Evolutionary conservation across 2,329 filamentous ascomycete genomes (phyloP), one percentile per base, ranked within the genome.

Genomic region (Coleophoma cylindrospora): DNA sequence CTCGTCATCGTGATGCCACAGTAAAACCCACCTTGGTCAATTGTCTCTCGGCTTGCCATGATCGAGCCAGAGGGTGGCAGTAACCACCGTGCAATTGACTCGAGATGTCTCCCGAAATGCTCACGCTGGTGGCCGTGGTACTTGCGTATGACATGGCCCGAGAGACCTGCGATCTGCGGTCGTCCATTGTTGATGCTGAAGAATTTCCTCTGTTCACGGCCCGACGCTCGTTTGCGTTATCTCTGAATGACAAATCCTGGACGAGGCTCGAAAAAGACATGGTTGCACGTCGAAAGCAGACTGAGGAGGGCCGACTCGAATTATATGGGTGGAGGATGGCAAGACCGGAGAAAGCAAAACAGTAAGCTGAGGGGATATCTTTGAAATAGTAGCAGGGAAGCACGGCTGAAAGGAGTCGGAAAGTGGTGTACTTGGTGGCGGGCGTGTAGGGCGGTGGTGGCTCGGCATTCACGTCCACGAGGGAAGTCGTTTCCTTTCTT

Each of bases 1-100:
- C 21, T 54, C 27, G 45, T 40, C 33, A 34, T 43, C 34, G 21
- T 41, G 27, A 19, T 40, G 22, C 14, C 21, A 43, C 33, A 10
- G 19, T 32, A 27, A 22, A 21, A 62, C 75, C 50, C 59, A 89
- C 88, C 83, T 92, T 92, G 55, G 89, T 92, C 66, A 94, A 76
- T 71, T 92, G 88, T 58, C 87, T 80, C 72, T 92, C 88, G 34
- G 87, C 84, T 68, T 94, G 89, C 89, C 89, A 94, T 61, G 84
- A 79, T 57, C 89, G 79, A 50, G 86, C 85, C 50, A 94, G 76
- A 43, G 89, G 87, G 62, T 94, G 88, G 61, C 83, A 85, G 69
- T 92, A 92, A 51, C 89, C 89, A 48, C 87, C 86, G 64, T 94
- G 89, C 40, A 92, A 78, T 69, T 92, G 88, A 68, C 87, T 91